A percentile compares a stretch with the other conserved stretches of the same genome.
These are phyloP conservation scores for Paralagenidium karlingii DNA, from an alignment of 352 stramenopile species.

Conservation along the genomic window DNA sequence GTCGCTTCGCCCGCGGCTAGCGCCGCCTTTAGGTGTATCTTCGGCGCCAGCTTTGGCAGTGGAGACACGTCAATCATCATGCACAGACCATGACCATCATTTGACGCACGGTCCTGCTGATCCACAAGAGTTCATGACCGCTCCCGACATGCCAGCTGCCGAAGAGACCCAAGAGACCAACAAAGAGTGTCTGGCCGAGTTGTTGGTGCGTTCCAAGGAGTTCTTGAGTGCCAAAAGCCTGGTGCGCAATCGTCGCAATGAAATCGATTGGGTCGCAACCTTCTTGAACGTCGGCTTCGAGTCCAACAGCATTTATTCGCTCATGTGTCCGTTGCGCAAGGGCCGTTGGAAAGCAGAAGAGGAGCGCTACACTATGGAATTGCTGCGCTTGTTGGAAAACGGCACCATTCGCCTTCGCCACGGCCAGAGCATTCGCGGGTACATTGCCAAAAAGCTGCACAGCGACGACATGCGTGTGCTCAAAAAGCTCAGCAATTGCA, in stretches of 20 bases:
- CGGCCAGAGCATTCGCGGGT: slow-evolving; percentile 53
- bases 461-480: slow-evolving; percentile 76
- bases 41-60: too few relatives aligned
- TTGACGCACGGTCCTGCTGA: too few relatives aligned
- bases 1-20: too few relatives aligned
- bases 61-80: too few relatives aligned
- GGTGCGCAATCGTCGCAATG: slow-evolving; percentile 56
- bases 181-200: slow-evolving; percentile 31
- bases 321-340: slow-evolving; percentile 64
- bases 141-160: too few relatives aligned
- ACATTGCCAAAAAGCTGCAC: slow-evolving; percentile 64
- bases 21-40: too few relatives aligned
- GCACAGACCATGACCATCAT: too few relatives aligned
- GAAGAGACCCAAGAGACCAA: too few relatives aligned
- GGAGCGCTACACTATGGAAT: slow-evolving; percentile 54
- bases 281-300: slow-evolving; percentile 68
- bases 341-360: slow-evolving; percentile 64
- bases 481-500: slow-evolving; percentile 78
- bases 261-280: slow-evolving; percentile 67
- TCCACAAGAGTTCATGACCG: too few relatives aligned
- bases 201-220: slow-evolving; percentile 55
- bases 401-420: slow-evolving; percentile 42
- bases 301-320: slow-evolving; percentile 51
- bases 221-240: slow-evolving; percentile 41
- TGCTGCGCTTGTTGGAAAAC: slow-evolving; percentile 50